phyloP scores from a whole-genome alignment of 352 stramenopile genomes.

The Pilasporangium apinafurcum region DNA sequence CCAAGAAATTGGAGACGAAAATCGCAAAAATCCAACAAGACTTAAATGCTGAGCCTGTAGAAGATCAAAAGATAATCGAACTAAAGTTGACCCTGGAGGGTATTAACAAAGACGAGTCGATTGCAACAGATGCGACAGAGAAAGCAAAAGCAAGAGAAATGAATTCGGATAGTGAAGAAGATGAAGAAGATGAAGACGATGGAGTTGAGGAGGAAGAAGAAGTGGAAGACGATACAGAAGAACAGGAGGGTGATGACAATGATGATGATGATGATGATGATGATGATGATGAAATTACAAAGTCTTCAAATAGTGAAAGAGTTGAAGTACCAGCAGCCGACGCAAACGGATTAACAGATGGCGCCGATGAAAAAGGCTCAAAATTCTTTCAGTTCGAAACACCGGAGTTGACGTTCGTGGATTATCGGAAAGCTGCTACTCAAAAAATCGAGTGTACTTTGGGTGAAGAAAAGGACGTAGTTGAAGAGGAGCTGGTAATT shows the following conservation, averaged over 20 bases:
- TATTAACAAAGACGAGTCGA: slow-evolving; percentile 17
- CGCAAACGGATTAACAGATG: no score
- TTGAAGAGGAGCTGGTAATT: slow-evolving; percentile 35
- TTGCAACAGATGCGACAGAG: slow-evolving; percentile 10
- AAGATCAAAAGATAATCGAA: slow-evolving; percentile 40
- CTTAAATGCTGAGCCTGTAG: slow-evolving; percentile 14
- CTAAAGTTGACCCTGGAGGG: slow-evolving; percentile 32
- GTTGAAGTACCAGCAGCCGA: no score
- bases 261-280: slow-evolving; percentile 7
- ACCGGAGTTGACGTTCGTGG: slow-evolving; percentile 29
- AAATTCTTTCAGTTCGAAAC: slow-evolving; percentile 50
- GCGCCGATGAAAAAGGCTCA: not conserved
- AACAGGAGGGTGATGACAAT: slow-evolving; percentile 7
- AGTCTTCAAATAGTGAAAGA: not conserved
- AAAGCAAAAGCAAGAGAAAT: slow-evolving; percentile 20
- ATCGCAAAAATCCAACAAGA: slow-evolving; percentile 23
- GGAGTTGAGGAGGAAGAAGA: slow-evolving; percentile 12
- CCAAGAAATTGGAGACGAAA: slow-evolving; percentile 24
- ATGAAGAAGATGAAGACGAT: slow-evolving; percentile 1
- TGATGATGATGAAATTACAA: slow-evolving; percentile 6
- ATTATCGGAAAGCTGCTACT: slow-evolving; percentile 37
- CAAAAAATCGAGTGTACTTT: slow-evolving; percentile 25
- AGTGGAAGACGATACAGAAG: slow-evolving; percentile 4
- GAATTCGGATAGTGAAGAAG: slow-evolving; percentile 9
- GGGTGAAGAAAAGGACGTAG: slow-evolving; percentile 19